Evolutionary conservation across 805 yeast species (phyloP), one percentile per base, ranked within the genome.

Genomic region (Lipomyces sp.): DNA sequence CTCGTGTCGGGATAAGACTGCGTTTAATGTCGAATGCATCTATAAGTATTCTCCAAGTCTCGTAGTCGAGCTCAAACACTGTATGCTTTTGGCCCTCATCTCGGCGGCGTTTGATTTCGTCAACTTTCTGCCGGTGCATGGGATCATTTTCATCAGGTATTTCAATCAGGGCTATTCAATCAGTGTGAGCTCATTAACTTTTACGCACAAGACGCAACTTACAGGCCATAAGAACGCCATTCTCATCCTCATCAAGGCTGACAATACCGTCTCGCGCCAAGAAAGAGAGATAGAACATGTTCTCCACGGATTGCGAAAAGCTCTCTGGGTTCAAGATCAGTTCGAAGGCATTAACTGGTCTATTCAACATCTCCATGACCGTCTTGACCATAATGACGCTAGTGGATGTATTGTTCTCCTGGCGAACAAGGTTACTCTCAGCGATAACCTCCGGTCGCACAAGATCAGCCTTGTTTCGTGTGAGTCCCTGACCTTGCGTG

Each of bases 231-330:
- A 78, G 80, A 10, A 71, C 58, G 7, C 73, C 76, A 53, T 69
- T 66, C 8, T 69, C 71, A 45, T 84, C 87, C 57, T 81, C 82
- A n/a, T 81, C 85, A 30, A 92, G 71, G 32, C 80, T 78, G 45
- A 92, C 76, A 71, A 81, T 85, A 0, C 90, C 92, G 72, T 90
- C 96, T 72, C 87, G 85, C 1, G 92, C 85, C 56, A 94, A 78
- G 73, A 93, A 92, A 75, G 97, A 89, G 0, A 90, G 83, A 73
- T 87, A 90, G 73, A 93, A 93, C 72, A 94, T 77, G 74, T 91
- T 92, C 75, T 94, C 98, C 1, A 93, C 87, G 0, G 92, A 84
- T 75, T 88, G 92, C 0, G 89, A 81, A 76, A 88, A 93, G 5
- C 94, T 88, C 15, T 78, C 68, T 0, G 97, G 97, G 75, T 94